Percentiles rank a stretch among this genome's conserved stretches.
phyloP scores from a whole-genome alignment of 1,139 yeast species.

The Blastobotrys indianensis region DNA sequence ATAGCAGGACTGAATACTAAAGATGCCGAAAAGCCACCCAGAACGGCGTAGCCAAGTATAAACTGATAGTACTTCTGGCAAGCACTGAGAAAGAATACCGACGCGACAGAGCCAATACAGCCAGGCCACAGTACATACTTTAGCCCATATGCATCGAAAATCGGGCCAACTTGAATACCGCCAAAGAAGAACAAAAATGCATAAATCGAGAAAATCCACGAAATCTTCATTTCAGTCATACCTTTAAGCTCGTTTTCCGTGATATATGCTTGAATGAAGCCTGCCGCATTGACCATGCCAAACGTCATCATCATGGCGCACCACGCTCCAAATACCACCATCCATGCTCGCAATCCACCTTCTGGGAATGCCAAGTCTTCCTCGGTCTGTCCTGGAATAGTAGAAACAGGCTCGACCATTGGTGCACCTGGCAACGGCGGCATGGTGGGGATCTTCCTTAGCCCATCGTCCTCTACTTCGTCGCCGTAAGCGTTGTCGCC shows the following conservation, averaged over 20 bases:
- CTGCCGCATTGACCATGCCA: constrained; percentile 55
- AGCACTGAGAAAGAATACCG: constrained; percentile 50
- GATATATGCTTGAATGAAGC: constrained; percentile 57
- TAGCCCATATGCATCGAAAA: constrained; percentile 45
- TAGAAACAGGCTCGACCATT: constrained; percentile 10
- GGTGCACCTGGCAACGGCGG: constrained; percentile 14
- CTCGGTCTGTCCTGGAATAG: constrained; percentile 3
- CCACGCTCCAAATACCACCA: constrained; percentile 56
- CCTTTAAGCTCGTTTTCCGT: constrained; percentile 43
- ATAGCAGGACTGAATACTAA: constrained; percentile 54
- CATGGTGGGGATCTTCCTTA: background rate
- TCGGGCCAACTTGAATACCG: constrained; percentile 55
- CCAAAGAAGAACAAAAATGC: constrained; percentile 52
- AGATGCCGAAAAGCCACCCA: constrained; percentile 54
- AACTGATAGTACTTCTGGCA: constrained; percentile 52
- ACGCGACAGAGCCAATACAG: constrained; percentile 41
- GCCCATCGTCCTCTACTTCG: too few species aligned
- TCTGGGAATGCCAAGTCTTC: constrained; percentile 48
- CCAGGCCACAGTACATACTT: constrained; percentile 38
- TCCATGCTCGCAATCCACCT: constrained; percentile 42
- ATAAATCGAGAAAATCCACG: constrained; percentile 61
- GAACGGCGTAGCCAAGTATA: constrained; percentile 50
- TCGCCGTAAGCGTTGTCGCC: too few species aligned
- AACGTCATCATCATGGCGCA: constrained; percentile 54
- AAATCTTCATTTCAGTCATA: constrained; percentile 42